Evolutionary conservation across 768 basidiomycete species (phyloP).

Genomic region (Leccinum olivaceopallidum): DNA sequence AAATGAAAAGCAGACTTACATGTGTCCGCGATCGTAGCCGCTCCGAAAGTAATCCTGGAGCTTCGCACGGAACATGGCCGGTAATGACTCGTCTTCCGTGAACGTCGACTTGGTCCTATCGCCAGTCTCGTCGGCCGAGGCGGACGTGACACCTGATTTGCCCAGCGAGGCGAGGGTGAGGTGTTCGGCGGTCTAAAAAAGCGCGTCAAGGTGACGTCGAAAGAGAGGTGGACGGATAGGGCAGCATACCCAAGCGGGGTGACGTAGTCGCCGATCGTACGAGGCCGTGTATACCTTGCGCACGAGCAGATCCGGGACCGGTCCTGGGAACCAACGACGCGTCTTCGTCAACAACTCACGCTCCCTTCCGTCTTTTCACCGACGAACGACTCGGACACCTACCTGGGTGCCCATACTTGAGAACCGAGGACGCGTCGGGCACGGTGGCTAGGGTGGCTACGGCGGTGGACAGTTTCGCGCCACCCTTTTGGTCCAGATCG

Average conservation of each 20-base stretch:
- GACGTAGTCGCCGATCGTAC: conserved; percentile 87
- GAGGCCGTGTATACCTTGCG: conserved; percentile 85
- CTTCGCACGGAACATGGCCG: conserved; percentile 74
- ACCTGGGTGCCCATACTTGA: conserved; percentile 45
- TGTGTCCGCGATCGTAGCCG: conserved; percentile 96
- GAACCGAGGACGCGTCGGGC: conserved; percentile 36
- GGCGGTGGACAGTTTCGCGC: conserved; percentile 41
- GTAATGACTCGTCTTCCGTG: conserved; percentile 79
- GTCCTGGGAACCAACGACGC: conserved; percentile 48
- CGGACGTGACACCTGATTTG: conserved; percentile 39
- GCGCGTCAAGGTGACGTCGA: neutral
- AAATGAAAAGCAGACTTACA: conserved; percentile 55
- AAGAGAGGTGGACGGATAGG: too few relatives aligned
- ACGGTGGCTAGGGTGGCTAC: conserved; percentile 11
- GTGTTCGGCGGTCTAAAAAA: conserved; percentile 87
- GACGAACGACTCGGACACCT: conserved; percentile 3
- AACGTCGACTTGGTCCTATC: conserved; percentile 81
- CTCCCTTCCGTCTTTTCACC: neutral
- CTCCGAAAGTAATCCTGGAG: conserved; percentile 90
- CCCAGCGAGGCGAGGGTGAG: conserved; percentile 77
- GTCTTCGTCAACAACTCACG: conserved; percentile 3
- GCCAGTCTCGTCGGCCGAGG: conserved; percentile 43
- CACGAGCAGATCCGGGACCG: conserved; percentile 75
- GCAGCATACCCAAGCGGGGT: conserved; percentile 85
- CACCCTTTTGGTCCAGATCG: conserved; percentile 46